Conservation (phyloP, 768 basidiomycete genomes). For the Russula dissimulans region DNA sequence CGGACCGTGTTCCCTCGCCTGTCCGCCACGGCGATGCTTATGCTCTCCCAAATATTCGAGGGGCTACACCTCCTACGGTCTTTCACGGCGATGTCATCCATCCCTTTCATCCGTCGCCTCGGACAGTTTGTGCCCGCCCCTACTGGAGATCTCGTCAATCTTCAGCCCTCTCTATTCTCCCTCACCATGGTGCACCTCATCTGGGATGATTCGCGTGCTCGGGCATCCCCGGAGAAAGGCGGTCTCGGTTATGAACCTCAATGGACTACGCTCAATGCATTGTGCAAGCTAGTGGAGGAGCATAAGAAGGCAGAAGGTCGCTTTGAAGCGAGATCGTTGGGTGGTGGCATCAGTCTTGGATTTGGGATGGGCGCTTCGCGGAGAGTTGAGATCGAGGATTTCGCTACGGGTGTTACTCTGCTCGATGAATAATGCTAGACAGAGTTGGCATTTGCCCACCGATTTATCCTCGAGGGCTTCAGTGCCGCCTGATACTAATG, state of each 20-base stretch:
- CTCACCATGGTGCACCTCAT: constrained; percentile 30
- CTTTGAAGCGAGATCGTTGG: constrained; percentile 23
- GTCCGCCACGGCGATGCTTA: constrained; percentile 56
- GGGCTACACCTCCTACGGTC: constrained; percentile 32
- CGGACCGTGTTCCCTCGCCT: constrained; percentile 45
- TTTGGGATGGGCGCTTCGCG: constrained; percentile 21
- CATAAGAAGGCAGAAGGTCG: constrained; percentile 23
- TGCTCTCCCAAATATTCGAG: constrained; percentile 53
- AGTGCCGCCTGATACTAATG: background rate
- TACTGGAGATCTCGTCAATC: constrained; percentile 28
- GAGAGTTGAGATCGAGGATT: constrained; percentile 23
- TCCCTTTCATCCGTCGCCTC: constrained; percentile 27
- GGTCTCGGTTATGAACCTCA: constrained; percentile 31
- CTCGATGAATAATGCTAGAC: background rate
- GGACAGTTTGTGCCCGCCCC: constrained; percentile 24
- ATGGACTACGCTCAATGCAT: constrained; percentile 27
- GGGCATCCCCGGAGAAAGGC: constrained; percentile 27
- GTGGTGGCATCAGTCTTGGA: constrained; percentile 22
- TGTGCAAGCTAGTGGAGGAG: constrained; percentile 30
- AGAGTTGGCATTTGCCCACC: background rate
- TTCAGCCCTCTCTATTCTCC: constrained; percentile 33
- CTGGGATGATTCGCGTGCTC: constrained; percentile 34
- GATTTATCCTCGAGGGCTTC: background rate
- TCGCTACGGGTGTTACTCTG: constrained; percentile 15
- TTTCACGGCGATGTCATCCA: constrained; percentile 19